phyloP scores from a whole-genome alignment of 768 basidiomycete genomes.

The Udeniomyces megalosporus region DNA sequence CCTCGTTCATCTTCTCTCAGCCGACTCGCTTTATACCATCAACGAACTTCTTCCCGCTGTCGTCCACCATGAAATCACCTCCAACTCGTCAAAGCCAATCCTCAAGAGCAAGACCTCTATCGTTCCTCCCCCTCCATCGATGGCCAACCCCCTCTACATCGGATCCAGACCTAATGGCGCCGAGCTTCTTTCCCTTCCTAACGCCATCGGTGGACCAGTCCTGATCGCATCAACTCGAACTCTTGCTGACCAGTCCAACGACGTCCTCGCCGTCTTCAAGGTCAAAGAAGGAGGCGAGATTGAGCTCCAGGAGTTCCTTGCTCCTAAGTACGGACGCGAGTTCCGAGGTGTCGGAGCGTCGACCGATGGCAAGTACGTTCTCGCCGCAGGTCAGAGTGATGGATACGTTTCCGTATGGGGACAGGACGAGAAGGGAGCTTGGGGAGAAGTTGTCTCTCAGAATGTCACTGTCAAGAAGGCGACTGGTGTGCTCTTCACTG shows the following conservation, averaged over 20 bases:
- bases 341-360: constrained; percentile 8
- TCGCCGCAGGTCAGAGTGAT: constrained; percentile 1
- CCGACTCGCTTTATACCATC: constrained; percentile 10
- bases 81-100: background rate
- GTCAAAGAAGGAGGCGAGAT: background rate
- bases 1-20: background rate
- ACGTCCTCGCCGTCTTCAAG: constrained; percentile 1
- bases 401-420: constrained; percentile 11
- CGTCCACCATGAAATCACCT: background rate
- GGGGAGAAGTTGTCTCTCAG: constrained; percentile 1
- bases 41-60: constrained; percentile 15
- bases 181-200: constrained; percentile 11
- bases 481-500: constrained; percentile 10
- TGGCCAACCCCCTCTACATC: background rate
- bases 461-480: constrained; percentile 6
- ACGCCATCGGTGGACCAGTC: background rate
- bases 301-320: background rate
- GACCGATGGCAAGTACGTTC: background rate
- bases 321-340: constrained; percentile 10
- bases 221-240: constrained; percentile 5
- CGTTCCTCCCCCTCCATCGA: constrained; percentile 5
- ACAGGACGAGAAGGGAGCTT: constrained; percentile 1
- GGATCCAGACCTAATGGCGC: background rate
- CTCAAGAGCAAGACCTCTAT: constrained; percentile 10
- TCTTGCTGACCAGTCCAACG: constrained; percentile 2